Base-by-base conservation (phyloP, 768 basidiomycete species). In the Lentinula aciculospora region DNA sequence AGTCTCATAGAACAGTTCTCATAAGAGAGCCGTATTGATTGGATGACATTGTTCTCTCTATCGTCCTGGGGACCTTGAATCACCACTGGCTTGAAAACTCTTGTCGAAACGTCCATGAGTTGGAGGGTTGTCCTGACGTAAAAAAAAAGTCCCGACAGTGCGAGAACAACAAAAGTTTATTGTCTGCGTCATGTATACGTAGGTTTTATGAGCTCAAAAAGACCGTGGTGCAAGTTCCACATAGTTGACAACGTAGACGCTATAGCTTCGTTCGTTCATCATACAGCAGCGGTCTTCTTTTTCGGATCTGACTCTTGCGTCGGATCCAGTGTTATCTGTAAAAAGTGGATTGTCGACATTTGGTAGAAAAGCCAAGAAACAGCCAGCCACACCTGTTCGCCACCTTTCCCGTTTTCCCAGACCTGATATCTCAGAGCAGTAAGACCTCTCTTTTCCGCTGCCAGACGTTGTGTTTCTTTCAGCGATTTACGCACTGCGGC, bases 321-420 rank as follows among this genome's bases (percentile, higher is more conserved):
- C 51, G 51, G 51, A 23, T 53, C 34, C 5, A 53, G 51, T 10
- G 36, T 36, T 9, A 53, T 19, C 51, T 53, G n/a, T 13, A 21
- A 53, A 28, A n/a, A 27, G 34, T 19, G 15, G 5, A 17, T 5
- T 36, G 9, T 47, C 46, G 29, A 29, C 4, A 23, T 27, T 31
- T 4, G n/a, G 21, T 28, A 15, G 3, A 27, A 15, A 15, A 28
- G 10, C 15, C 46, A 47, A n/a, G 9, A n/a, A 15, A 27, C 10
- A 39, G 19, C 19, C 9, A 27, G 28, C 67, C 79, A 63, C 66
- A 94, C 93, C 81, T 93, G 91, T 56, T 78, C 74, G 49, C 91
- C 86, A 66, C 89, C 92, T 61, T 85, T 76, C 56, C 95, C 94
- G 60, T 83, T 78, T 71, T 93, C 85, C 96, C 96, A 98, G 62